Conservation (phyloP, 108 stramenopile genomes). For the Fistulifera pelliculosa region DNA sequence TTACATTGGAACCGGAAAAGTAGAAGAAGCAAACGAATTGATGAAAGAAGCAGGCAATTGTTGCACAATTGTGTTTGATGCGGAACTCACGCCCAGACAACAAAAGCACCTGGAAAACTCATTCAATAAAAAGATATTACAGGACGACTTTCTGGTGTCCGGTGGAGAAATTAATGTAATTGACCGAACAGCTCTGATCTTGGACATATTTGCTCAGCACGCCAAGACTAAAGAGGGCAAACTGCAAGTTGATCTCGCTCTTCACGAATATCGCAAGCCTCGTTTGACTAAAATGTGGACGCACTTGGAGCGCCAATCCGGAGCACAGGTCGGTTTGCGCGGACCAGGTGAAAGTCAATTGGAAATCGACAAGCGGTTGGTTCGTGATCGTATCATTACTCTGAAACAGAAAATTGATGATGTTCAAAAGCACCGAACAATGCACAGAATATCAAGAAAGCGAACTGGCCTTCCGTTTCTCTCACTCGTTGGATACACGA, state of each 20-base stretch:
- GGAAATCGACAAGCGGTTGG: constrained; percentile 89
- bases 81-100: constrained; percentile 90
- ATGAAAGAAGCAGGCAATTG: constrained; percentile 35
- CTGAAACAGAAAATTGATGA: constrained; percentile 86
- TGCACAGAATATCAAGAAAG: constrained; percentile 65
- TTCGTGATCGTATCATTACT: constrained; percentile 85
- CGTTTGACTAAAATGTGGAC: constrained; percentile 95
- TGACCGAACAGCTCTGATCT: constrained; percentile 94
- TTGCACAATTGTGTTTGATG: constrained; percentile 89
- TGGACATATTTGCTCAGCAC: constrained; percentile 95
- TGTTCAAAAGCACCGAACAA: constrained; percentile 80
- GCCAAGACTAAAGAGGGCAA: constrained; percentile 92
- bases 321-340: constrained; percentile 84
- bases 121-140: constrained; percentile 66
- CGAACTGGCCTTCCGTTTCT: constrained; percentile 78
- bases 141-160: constrained; percentile 65
- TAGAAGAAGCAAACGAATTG: constrained; percentile 53
- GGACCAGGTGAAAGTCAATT: constrained; percentile 93
- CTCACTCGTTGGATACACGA: constrained; percentile 92
- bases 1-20: constrained; percentile 83
- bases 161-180: constrained; percentile 74
- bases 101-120: constrained; percentile 79
- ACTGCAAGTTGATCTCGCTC: constrained; percentile 89
- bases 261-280: constrained; percentile 90
- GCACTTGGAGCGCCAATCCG: constrained; percentile 89